Evolutionary conservation across 208 protist species (phyloP), one percentile per base, ranked within the genome.

Genomic region (Herpetomonas samuelpessoai): DNA sequence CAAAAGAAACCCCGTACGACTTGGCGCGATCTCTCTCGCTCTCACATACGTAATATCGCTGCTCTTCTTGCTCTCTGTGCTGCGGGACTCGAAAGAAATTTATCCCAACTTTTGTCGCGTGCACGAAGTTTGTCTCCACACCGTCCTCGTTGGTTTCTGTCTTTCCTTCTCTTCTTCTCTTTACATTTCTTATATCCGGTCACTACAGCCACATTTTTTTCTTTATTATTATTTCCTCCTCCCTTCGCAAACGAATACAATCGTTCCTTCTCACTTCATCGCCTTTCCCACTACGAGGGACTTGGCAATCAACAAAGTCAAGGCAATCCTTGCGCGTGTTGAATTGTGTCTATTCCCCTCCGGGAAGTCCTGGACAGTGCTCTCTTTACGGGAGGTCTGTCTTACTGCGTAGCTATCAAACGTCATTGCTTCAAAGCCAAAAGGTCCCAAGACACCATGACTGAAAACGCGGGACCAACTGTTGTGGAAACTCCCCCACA

Each of bases 91-190:
- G 9, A 44, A 22, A 39, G 9, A 38, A 35, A 31, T 38, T 26
- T 38, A 26, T 12, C 12, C 51, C 38, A 57, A 31, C 4, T 3
- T 31, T 41, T 16, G 7, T 18, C 12, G 19, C 30, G 18, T 27
- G 0, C 3, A 18, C 51, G 10, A 12, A 26, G 7, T 35, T 12
- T 18, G 26, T 25, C n/a, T 54, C 25, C 25, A 12, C 49, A 16
- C n/a, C 2, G 21, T 19, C 18, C n/a, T 3, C 12, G 12, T 27
- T 3, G 0, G 19, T 54, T 6, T 63, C 16, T 38, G 30, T 12
- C 45, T 49, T 61, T 38, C 35, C 60, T 51, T 31, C 4, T 50
- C 9, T 50, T 50, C 30, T 49, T n/a, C 49, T 50, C 16, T 38
- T 30, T 22, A 39, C 55, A 18, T 47, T 7, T 24, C 10, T 29